These are phyloP conservation scores for Decorospora gaudefroyi DNA, from an alignment of 2,329 filamentous ascomycete genomes.

Conservation along the genomic window DNA sequence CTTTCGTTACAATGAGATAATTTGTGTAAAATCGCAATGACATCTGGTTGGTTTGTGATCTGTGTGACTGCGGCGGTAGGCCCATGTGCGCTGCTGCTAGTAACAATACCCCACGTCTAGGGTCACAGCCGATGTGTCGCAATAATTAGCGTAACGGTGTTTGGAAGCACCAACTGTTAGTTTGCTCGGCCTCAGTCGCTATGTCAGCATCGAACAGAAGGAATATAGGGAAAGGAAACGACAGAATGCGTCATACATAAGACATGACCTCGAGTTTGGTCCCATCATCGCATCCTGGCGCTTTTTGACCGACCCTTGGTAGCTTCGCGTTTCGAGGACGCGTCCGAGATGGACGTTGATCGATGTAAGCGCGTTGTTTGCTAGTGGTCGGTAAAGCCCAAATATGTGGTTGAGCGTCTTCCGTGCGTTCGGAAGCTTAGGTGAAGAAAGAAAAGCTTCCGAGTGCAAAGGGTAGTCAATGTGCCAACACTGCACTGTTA, in stretches of 20 bases:
- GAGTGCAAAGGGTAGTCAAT: background rate
- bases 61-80: too few species aligned
- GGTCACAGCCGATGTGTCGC: background rate
- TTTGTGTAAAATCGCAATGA: too few species aligned
- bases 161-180: background rate
- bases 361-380: conserved; percentile 7
- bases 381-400: background rate
- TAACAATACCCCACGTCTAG: conserved; percentile 1
- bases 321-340: background rate
- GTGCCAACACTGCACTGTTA: background rate
- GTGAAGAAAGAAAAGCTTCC: conserved; percentile 6
- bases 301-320: background rate
- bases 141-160: background rate
- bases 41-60: too few species aligned
- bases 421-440: background rate
- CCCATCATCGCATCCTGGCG: background rate
- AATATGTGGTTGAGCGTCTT: conserved; percentile 1
- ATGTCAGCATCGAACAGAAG: background rate
- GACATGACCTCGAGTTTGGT: background rate
- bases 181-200: background rate
- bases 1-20: too few species aligned
- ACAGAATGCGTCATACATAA: background rate
- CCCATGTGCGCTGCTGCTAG: background rate
- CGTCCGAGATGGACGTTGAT: background rate
- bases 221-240: too few species aligned